Evolutionary conservation across 345 rosid genomes (phyloP).

Genomic region (Corchorus olitorius): DNA sequence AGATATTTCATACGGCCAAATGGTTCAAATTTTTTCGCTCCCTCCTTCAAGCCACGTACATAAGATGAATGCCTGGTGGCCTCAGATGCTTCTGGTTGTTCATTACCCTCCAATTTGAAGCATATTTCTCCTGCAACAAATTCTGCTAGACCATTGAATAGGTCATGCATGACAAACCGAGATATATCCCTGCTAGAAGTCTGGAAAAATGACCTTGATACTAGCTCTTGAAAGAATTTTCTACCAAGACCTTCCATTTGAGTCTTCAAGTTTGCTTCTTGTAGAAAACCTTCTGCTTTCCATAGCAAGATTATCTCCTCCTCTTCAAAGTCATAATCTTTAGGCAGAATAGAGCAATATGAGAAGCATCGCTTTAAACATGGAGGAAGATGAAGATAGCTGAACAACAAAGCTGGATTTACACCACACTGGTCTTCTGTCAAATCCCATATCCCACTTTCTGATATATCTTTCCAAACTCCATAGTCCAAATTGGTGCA

Average conservation of each 20-base stretch:
- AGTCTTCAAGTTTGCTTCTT: not conserved
- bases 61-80: slow-evolving; percentile 20
- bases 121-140: slow-evolving; percentile 9
- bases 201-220: slow-evolving; percentile 19
- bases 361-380: slow-evolving; percentile 29
- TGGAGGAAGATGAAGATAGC: slow-evolving; percentile 26
- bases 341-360: slow-evolving; percentile 25
- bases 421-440: not conserved
- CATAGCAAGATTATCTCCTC: slow-evolving; percentile 23
- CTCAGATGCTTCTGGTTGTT: not conserved
- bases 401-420: slow-evolving; percentile 13
- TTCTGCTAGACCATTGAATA: slow-evolving; percentile 29
- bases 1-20: slow-evolving; percentile 3
- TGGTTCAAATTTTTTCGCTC: slow-evolving; percentile 1
- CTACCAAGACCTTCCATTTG: slow-evolving; percentile 14
- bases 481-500: not conserved
- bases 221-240: slow-evolving; percentile 8
- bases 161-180: slow-evolving; percentile 30
- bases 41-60: not conserved
- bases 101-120: not conserved
- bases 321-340: slow-evolving; percentile 12
- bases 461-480: slow-evolving; percentile 22
- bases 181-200: not conserved
- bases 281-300: slow-evolving; percentile 37
- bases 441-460: slow-evolving; percentile 19